Percentiles rank a stretch among this genome's conserved stretches.
Evolutionary conservation across 2,329 filamentous ascomycete genomes (phyloP).

Genomic region (Fusarium virguliforme): DNA sequence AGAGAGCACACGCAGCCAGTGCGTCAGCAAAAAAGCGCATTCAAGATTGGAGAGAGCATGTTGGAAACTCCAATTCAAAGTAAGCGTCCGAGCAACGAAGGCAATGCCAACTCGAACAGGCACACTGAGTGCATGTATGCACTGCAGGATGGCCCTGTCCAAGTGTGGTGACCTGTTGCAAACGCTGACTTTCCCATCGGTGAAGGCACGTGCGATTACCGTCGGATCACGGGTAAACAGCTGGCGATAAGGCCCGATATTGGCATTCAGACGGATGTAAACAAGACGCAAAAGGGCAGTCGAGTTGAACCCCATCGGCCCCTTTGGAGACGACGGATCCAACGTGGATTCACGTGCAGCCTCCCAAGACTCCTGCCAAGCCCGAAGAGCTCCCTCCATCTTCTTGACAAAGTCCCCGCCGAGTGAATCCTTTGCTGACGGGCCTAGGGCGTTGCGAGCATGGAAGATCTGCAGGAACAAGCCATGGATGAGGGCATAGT

Average conservation of each 20-base stretch:
- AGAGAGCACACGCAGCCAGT: conserved; percentile 27
- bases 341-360: conserved; percentile 20
- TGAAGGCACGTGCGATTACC: conserved; percentile 14
- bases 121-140: conserved; percentile 33
- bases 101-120: conserved; percentile 34
- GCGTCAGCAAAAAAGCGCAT: conserved; percentile 31
- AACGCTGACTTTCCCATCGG: background rate
- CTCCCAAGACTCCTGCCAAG: conserved; percentile 27
- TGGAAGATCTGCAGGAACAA: conserved; percentile 32
- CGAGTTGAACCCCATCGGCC: conserved; percentile 75
- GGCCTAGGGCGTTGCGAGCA: conserved; percentile 23
- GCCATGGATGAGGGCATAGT: conserved; percentile 36
- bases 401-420: conserved; percentile 8
- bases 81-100: conserved; percentile 33
- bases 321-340: conserved; percentile 56
- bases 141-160: conserved; percentile 29
- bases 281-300: conserved; percentile 52
- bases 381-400: conserved; percentile 20
- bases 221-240: conserved; percentile 14
- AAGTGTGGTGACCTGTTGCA: conserved; percentile 31
- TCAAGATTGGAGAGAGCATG: conserved; percentile 35
- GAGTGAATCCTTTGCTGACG: background rate
- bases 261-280: conserved; percentile 48
- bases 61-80: conserved; percentile 36
- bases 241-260: conserved; percentile 18